phyloP scores from a whole-genome alignment of 495 filamentous ascomycete genomes.

The Talaromyces borbonicus region DNA sequence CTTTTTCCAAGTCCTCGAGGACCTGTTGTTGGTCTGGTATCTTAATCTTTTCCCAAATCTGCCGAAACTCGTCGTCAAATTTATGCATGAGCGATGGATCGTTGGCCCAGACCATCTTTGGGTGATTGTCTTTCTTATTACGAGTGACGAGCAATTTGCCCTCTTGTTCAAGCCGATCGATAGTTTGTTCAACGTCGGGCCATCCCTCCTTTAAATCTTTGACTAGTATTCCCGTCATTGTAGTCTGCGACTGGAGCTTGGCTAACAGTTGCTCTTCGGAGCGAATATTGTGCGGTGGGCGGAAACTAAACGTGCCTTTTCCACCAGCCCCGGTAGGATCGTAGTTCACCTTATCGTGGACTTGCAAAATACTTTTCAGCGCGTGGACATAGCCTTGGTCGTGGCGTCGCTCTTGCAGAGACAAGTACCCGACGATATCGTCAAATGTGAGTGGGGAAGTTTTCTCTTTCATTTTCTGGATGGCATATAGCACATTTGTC shows the following conservation, averaged over 20 bases:
- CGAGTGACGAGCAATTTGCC: conserved; percentile 74
- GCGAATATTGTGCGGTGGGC: conserved; percentile 69
- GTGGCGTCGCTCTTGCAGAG: conserved; percentile 44
- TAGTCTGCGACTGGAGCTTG: conserved; percentile 68
- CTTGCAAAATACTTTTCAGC: conserved; percentile 31
- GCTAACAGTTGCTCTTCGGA: conserved; percentile 63
- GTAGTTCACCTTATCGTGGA: conserved; percentile 61
- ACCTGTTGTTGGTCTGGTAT: conserved; percentile 68
- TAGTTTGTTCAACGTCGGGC: conserved; percentile 67
- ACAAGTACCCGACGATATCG: conserved; percentile 70
- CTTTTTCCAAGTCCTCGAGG: conserved; percentile 59
- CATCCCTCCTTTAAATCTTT: conserved; percentile 92
- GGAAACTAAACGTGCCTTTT: conserved; percentile 63
- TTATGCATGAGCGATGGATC: conserved; percentile 63
- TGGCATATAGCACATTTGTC: conserved; percentile 74
- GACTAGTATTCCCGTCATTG: conserved; percentile 70
- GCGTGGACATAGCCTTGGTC: conserved; percentile 36
- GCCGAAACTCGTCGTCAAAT: conserved; percentile 73
- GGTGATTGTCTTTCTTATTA: conserved; percentile 85
- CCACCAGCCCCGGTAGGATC: conserved; percentile 49
- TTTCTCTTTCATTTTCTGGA: conserved; percentile 76
- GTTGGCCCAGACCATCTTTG: conserved; percentile 81
- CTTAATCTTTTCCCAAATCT: conserved; percentile 71
- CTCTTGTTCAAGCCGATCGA: conserved; percentile 66
- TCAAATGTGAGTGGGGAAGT: conserved; percentile 56